These are phyloP conservation scores for Gossypium turneri DNA, from an alignment of 345 rosid species.

Conservation along the genomic window DNA sequence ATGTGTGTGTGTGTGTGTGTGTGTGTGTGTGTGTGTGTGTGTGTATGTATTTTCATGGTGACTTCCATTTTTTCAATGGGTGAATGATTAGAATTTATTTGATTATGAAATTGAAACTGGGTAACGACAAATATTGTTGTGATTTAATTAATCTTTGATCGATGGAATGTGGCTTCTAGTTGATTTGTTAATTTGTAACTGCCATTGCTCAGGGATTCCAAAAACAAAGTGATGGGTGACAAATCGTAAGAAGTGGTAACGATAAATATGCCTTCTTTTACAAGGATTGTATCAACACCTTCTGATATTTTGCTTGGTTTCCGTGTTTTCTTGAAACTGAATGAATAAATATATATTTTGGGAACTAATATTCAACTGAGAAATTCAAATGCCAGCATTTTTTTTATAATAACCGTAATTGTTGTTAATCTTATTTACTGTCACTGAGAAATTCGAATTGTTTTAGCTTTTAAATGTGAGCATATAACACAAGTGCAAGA, in stretches of 20 bases:
- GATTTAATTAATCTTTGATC: not conserved
- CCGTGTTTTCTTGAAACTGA: not conserved
- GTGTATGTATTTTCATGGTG: no score
- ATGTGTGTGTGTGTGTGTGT: no score
- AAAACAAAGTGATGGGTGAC: not conserved
- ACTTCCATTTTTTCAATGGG: not conserved
- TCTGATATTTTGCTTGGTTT: not conserved
- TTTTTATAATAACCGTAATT: not conserved
- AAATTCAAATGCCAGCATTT: not conserved
- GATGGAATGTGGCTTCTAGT: not conserved
- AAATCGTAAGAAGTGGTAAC: not conserved
- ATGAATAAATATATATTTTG: not conserved
- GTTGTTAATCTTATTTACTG: not conserved
- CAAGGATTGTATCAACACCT: not conserved
- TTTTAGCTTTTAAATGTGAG: not conserved
- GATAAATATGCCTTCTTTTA: not conserved
- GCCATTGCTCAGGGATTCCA: not conserved
- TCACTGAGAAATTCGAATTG: not conserved
- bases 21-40: fast-evolving
- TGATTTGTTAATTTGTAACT: not conserved
- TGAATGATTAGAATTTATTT: not conserved
- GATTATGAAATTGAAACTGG: not conserved
- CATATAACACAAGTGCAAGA: not conserved
- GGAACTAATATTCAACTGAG: not conserved
- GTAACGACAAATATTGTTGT: not conserved